A percentile compares a stretch with the other conserved stretches of the same genome.
phyloP scores from a whole-genome alignment of 148 eudicot genomes.

The Dysphania ambrosioides region DNA sequence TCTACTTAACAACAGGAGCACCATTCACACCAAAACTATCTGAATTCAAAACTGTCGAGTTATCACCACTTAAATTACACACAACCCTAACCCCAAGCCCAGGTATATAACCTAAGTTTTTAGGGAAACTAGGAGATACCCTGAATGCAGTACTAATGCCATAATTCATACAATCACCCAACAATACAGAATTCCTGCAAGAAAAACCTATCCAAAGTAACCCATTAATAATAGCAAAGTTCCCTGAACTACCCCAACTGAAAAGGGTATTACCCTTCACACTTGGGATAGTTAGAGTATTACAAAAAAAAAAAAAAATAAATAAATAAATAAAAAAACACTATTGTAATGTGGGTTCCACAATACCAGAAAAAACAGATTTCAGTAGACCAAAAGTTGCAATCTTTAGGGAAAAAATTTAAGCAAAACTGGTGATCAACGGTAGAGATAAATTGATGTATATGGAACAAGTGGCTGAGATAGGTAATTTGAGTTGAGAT shows the following conservation, averaged over 20 bases:
- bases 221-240: constrained; percentile 5
- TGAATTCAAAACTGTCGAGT: constrained; percentile 35
- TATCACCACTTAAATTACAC: constrained; percentile 40
- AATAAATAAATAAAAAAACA: neutral
- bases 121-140: constrained; percentile 40
- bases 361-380: neutral
- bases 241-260: neutral
- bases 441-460: neutral
- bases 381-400: neutral
- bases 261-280: neutral
- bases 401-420: no score
- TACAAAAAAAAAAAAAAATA: neutral
- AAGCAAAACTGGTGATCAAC: neutral
- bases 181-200: neutral
- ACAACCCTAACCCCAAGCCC: constrained; percentile 32
- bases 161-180: constrained; percentile 28
- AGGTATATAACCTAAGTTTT: constrained; percentile 29
- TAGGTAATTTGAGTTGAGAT: neutral
- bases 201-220: neutral
- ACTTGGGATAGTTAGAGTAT: neutral
- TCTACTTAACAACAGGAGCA: constrained; percentile 31
- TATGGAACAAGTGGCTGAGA: neutral
- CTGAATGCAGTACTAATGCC: constrained; percentile 41
- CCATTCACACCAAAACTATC: constrained; percentile 43
- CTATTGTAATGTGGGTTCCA: constrained; percentile 9